Evolutionary conservation across 2,329 filamentous ascomycete species (phyloP).

Genomic region (Alternaria hordeiaustralica): DNA sequence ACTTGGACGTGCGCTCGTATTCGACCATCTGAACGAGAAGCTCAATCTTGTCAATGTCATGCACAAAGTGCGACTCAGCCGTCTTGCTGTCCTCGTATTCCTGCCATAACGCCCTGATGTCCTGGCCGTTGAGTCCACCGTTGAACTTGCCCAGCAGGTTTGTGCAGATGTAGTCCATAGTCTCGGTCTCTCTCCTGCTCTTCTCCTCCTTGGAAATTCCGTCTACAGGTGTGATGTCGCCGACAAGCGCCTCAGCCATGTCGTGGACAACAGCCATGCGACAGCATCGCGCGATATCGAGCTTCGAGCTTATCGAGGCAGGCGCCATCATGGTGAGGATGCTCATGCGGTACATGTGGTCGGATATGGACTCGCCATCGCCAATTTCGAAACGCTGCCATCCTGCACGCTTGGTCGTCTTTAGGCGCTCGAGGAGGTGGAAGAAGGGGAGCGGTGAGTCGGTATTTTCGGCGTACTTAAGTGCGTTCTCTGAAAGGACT

Average conservation of each 20-base stretch:
- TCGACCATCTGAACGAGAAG: slow-evolving; percentile 94
- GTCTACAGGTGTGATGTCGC: slow-evolving; percentile 95
- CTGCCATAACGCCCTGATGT: slow-evolving; percentile 84
- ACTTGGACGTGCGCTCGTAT: slow-evolving; percentile 78
- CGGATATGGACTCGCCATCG: slow-evolving; percentile 84
- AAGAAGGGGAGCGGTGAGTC: slow-evolving; percentile 87
- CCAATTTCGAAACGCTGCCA: slow-evolving; percentile 87
- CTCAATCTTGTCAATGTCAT: slow-evolving; percentile 98
- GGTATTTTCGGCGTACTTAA: slow-evolving; percentile 65
- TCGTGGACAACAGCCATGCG: slow-evolving; percentile 97
- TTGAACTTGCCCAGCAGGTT: slow-evolving; percentile 76
- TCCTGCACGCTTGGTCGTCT: slow-evolving; percentile 95
- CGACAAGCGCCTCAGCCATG: slow-evolving; percentile 94
- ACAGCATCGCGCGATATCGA: slow-evolving; percentile 84
- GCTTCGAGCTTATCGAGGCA: slow-evolving; percentile 68
- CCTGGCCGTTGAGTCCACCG: slow-evolving; percentile 70
- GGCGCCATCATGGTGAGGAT: slow-evolving; percentile 94
- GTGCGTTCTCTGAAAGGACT: slow-evolving; percentile 70
- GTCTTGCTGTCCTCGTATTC: slow-evolving; percentile 93
- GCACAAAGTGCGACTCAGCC: slow-evolving; percentile 84
- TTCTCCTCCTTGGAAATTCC: slow-evolving; percentile 86
- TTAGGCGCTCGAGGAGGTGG: slow-evolving; percentile 90
- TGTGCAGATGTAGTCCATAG: slow-evolving; percentile 88
- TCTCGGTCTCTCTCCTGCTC: slow-evolving; percentile 80
- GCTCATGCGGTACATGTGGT: slow-evolving; percentile 99